Base-by-base conservation (phyloP, 371 early-diverging fungal genomes). In the Apophysomyces trapeziformis region DNA sequence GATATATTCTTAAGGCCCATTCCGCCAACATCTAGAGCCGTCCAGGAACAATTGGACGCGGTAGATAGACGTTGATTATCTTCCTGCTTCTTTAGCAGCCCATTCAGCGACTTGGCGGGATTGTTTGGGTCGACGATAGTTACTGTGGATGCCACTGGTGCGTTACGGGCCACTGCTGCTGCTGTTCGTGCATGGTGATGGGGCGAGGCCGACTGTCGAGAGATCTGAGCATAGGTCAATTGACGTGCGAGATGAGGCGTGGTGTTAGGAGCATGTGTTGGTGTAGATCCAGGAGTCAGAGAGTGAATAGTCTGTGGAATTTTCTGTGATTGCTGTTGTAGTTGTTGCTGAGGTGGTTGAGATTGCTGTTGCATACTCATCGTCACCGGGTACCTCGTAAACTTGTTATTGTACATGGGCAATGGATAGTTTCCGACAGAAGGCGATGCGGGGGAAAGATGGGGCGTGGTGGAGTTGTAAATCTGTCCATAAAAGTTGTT, bases 111-210 rank as follows among this genome's bases (percentile, higher is more conserved):
- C 71, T 84, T 87, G 45, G 72, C 73, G 2, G 88, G 87, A 66
- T 86, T 86, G 66, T 87, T 87, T 39, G 88, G 89, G 65, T 87
- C 88, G 1, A 85, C 85, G 26, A 88, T 87, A 38, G 85, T 82
- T n/a, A 88, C 82, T 7, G 87, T 80, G 32, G 87, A 82, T 21
- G 82, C 73, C 21, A 81, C 59, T 32, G 81, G 74, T 36, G 78
- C 69, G 58, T 69, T 84, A 18, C 71, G 83, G 61, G 74, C 86
- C 76, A 81, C 82, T n/a, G 80, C 88, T 36, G 90, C 89, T 0
- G 95, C 94, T 7, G 93, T 85, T 45, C 95, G 88, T 43, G 95
- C 94, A 68, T 94, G 93, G 71, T 93, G 93, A 73, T 96, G 97
- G 37, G 96, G 94, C 3, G 93, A 84, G 18, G 90, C 80, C 5